Evolutionary conservation across 2,329 filamentous ascomycete genomes (phyloP).

Genomic region (Alternaria angustiovoidea): DNA sequence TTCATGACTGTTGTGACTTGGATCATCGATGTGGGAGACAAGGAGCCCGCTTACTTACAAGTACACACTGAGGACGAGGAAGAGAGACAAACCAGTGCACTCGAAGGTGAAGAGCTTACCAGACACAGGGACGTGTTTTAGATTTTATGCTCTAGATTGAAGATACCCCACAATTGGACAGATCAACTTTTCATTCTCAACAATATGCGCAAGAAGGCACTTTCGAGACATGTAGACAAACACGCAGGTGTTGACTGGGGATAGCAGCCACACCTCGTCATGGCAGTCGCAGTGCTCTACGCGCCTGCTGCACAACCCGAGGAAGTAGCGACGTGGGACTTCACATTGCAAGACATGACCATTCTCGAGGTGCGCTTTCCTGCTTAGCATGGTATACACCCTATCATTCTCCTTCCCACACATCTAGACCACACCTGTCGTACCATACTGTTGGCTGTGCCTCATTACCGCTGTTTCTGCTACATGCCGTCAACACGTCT

Average conservation of each 20-base stretch:
- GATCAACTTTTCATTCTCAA: neutral
- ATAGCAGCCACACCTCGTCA: neutral
- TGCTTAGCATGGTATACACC: neutral
- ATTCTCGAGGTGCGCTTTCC: neutral
- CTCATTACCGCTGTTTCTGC: conserved; percentile 17
- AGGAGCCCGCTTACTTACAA: conserved; percentile 29
- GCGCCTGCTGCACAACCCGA: neutral
- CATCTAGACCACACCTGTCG: neutral
- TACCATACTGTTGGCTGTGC: conserved; percentile 5
- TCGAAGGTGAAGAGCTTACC: conserved; percentile 16
- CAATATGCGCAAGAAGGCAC: neutral
- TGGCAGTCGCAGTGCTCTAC: neutral
- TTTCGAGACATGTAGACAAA: neutral
- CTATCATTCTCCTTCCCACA: neutral
- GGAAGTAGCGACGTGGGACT: neutral
- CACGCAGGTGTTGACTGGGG: neutral
- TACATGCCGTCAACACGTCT: conserved; percentile 30
- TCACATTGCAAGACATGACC: neutral
- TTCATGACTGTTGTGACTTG: conserved; percentile 40
- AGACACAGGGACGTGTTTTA: neutral
- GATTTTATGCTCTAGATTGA: neutral
- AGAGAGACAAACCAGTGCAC: conserved; percentile 19
- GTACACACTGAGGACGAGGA: conserved; percentile 28
- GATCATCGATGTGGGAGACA: conserved; percentile 36
- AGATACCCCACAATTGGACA: neutral